Base-by-base conservation (phyloP, 75 land plant species). In the Picea glauca region DNA sequence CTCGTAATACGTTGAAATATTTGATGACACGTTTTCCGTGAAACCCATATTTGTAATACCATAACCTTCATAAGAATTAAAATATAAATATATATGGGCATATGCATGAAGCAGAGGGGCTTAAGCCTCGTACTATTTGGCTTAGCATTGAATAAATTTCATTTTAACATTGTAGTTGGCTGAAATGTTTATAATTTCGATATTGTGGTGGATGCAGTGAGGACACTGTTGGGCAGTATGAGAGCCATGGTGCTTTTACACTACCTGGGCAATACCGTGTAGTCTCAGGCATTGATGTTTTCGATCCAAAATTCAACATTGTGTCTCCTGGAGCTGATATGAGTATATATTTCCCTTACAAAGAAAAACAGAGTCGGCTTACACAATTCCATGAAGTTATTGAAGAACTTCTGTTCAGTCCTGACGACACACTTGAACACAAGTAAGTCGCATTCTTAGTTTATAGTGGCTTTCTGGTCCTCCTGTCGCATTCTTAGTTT, bases 221-320 rank as follows among this genome's bases (percentile, higher is more conserved):
- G 66, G 88, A 94, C 64, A 81, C 86, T 15, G 89, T 94, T 6
- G 99, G 99, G 38, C 99, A 94, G 74, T 96, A 96, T 81, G 99
- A 96, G 79, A 93, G 95, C 84, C 99, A 96, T 66, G 60, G n/a
- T 2, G 90, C 95, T 1, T 96, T 90, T 78, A 94, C 98, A 1
- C 77, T 96, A 72, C 99, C 99, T 30, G 98, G 98, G 61, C 90
- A 88, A 17, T 90, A 85, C 77, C 83, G 99, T 26, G 95, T 94
- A 15, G 92, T 89, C 18, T 86, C 97, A 54, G 99, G 99, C 35
- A 91, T 96, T 81, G 87, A 93, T 80, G 94, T 94, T 23, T 94
- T 96, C 57, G 95, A 96, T 82, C 98, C 99, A 12, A 96, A 94
- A 80, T 96, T 96, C 87, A 96, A 96, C 86, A 94, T 96, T 61